Conservation (phyloP, 805 yeast species). For the Candida sithepensis region DNA sequence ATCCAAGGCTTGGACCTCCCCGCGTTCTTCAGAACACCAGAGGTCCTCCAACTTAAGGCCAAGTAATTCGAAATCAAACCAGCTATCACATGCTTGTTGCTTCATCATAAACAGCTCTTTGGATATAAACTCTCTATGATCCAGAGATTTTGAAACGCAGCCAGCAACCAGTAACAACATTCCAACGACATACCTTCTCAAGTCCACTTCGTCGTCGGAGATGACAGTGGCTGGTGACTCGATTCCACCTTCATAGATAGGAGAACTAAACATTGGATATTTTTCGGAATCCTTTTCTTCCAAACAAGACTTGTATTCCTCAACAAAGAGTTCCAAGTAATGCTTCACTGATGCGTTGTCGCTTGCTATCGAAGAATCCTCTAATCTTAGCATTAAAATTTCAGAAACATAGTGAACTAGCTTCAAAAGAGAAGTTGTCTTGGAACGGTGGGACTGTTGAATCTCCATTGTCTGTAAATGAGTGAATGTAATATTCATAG, state of each 20-base stretch:
- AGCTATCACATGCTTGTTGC: neutral
- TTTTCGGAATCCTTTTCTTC: neutral
- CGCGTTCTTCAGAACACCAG: slow-evolving; percentile 26
- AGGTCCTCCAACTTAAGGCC: slow-evolving; percentile 25
- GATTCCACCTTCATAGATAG: slow-evolving; percentile 1
- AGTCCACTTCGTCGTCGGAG: neutral
- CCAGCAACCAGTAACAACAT: slow-evolving; percentile 28
- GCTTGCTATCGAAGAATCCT: slow-evolving; percentile 14
- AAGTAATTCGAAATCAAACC: slow-evolving; percentile 5
- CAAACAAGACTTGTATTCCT: slow-evolving; percentile 3
- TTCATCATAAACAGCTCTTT: slow-evolving; percentile 20
- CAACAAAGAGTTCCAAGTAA: slow-evolving; percentile 25
- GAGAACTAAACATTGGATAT: neutral
- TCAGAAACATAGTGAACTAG: slow-evolving; percentile 25
- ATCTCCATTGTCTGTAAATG: slow-evolving; percentile 30
- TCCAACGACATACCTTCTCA: slow-evolving; percentile 6
- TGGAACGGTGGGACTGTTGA: slow-evolving; percentile 9
- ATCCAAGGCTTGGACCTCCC: slow-evolving; percentile 15
- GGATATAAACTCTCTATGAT: slow-evolving; percentile 25
- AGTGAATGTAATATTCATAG: slow-evolving; percentile 28
- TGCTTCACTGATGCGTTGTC: slow-evolving; percentile 24
- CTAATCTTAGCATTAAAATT: slow-evolving; percentile 24
- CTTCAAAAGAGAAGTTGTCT: slow-evolving; percentile 16
- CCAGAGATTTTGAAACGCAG: slow-evolving; percentile 22
- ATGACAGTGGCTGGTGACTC: slow-evolving; percentile 9